Conservation (phyloP, 2,329 filamentous ascomycete species). For the Pseudocercospora eumusae region DNA sequence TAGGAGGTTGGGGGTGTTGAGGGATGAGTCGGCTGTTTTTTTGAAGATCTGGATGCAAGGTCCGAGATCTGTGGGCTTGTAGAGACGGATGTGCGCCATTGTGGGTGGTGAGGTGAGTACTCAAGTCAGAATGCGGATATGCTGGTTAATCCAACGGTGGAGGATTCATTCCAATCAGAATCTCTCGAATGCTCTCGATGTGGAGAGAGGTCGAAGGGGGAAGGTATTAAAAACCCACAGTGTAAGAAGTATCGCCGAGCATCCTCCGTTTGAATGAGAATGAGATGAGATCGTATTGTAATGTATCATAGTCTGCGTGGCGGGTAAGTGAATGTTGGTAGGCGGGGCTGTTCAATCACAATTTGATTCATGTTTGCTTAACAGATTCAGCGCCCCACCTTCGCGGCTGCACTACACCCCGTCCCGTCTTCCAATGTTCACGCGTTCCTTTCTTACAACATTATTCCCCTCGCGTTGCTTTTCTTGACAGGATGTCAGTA, state of each 20-base stretch:
- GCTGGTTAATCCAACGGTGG: not conserved
- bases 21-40: not conserved
- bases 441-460: not conserved
- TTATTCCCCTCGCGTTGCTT: not conserved
- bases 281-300: not conserved
- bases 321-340: not conserved
- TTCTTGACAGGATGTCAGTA: slow-evolving; percentile 11
- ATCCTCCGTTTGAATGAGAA: not conserved
- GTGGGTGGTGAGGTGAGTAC: not conserved
- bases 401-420: not conserved
- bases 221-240: not conserved
- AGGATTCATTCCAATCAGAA: not conserved
- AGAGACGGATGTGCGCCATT: slow-evolving; percentile 4
- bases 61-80: not conserved
- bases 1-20: not conserved
- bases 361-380: not conserved
- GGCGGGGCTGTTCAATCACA: not conserved
- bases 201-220: not conserved
- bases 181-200: not conserved
- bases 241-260: too few species aligned
- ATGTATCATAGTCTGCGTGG: not conserved
- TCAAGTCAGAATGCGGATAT: not conserved
- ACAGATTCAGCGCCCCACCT: not conserved
- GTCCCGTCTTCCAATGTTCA: not conserved
- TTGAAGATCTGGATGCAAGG: slow-evolving; percentile 6